Evolutionary conservation across 768 basidiomycete species (phyloP).

Genomic region (Rubroboletus pulcherrimus): DNA sequence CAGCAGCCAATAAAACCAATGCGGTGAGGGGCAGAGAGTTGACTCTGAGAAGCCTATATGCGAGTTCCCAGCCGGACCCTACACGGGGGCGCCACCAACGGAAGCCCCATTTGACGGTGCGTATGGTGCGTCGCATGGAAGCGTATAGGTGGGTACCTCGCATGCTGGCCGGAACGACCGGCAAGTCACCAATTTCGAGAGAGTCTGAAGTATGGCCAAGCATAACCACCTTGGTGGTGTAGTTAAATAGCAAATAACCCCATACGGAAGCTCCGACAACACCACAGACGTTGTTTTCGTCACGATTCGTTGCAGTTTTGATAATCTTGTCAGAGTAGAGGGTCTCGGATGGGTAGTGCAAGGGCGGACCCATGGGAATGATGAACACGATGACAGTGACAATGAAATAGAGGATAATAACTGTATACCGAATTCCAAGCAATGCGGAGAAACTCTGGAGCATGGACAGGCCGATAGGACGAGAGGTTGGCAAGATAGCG

Average conservation of each 20-base stretch:
- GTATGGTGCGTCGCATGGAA: constrained; percentile 59
- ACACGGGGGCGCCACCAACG: constrained; percentile 55
- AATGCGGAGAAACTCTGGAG: constrained; percentile 20
- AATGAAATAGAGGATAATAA: constrained; percentile 47
- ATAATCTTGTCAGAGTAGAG: constrained; percentile 76
- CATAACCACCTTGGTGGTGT: constrained; percentile 84
- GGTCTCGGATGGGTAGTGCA: constrained; percentile 68
- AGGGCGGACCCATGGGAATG: constrained; percentile 67
- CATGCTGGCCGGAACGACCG: constrained; percentile 72
- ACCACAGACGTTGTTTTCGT: constrained; percentile 74
- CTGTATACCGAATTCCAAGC: constrained; percentile 48
- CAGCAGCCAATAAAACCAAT: constrained; percentile 49
- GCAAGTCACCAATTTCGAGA: constrained; percentile 85
- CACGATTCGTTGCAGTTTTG: constrained; percentile 53
- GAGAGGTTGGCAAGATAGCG: constrained; percentile 54
- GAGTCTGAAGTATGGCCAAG: constrained; percentile 70
- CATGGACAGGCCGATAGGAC: constrained; percentile 31
- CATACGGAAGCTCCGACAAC: constrained; percentile 43
- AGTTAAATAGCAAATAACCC: constrained; percentile 67
- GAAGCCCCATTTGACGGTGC: constrained; percentile 46
- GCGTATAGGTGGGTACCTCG: constrained; percentile 62
- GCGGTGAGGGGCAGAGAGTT: constrained; percentile 43
- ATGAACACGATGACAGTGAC: constrained; percentile 41
- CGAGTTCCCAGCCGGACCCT: constrained; percentile 63
- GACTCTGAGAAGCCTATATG: constrained; percentile 56